phyloP scores from a whole-genome alignment of 129 eudicot genomes.

The Flaveria trinervia region DNA sequence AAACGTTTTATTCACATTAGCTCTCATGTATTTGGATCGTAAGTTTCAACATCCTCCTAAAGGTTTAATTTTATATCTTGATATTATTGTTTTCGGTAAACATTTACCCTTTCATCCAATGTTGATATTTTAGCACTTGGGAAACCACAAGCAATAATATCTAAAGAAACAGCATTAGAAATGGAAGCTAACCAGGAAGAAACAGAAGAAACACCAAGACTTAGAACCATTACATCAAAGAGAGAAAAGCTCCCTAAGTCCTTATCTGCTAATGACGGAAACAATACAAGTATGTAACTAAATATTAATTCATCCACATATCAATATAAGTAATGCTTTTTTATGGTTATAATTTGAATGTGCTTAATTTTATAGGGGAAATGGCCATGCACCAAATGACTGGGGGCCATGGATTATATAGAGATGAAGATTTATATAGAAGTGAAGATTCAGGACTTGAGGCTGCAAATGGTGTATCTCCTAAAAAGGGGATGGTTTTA shows the following conservation, averaged over 20 bases:
- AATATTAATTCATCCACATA: background rate
- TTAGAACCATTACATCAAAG: conserved; percentile 47
- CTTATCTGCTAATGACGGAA: conserved; percentile 67
- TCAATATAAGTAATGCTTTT: background rate
- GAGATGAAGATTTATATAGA: conserved; percentile 44
- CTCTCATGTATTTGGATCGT: conserved; percentile 82
- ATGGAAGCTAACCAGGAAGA: conserved; percentile 67
- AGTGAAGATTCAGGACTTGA: conserved; percentile 49
- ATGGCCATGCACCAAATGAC: conserved; percentile 65
- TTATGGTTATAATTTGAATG: background rate
- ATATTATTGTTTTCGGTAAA: background rate
- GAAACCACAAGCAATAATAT: conserved; percentile 82
- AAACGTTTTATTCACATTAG: conserved; percentile 71
- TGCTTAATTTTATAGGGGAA: conserved; percentile 51
- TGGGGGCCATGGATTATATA: conserved; percentile 34
- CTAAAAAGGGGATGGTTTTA: conserved; percentile 90
- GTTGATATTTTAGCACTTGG: conserved; percentile 62
- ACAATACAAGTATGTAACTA: conserved; percentile 56
- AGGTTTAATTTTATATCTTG: background rate
- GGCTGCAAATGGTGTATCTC: conserved; percentile 58
- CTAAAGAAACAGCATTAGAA: conserved; percentile 77
- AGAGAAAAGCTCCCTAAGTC: conserved; percentile 47
- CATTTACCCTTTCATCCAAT: background rate
- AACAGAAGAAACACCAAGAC: conserved; percentile 52
- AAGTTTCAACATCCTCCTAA: conserved; percentile 37